Base-by-base conservation (phyloP, 495 filamentous ascomycete genomes). In the Hapsidospora chrysogenum region DNA sequence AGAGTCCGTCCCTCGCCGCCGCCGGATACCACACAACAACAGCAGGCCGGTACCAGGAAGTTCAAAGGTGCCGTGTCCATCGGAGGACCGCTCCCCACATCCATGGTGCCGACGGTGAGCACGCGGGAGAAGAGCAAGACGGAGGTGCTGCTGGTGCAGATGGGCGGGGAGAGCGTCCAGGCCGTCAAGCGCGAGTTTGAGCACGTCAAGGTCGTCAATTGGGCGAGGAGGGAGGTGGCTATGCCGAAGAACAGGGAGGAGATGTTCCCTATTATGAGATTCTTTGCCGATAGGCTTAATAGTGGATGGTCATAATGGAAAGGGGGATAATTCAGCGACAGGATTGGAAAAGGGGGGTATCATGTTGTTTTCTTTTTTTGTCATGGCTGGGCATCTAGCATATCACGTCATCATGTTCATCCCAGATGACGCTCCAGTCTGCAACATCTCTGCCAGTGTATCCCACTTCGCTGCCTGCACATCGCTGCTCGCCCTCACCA, bases 211-310 rank as follows among this genome's bases (percentile, higher is more conserved):
- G 60, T 85, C 41, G 72, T 74, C 36, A 68, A 71, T 47, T 97
- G 89, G 80, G 53, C 44, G 39, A 71, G 74, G 51, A 47, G 46
- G 9, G 81, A 78, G 8, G 89, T 95, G 61, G 68, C 68, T 7
- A 94, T 95, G 89, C 81, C 85, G 16, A 55, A 58, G 39, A 83
- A 62, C 51, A 60, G 76, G 35, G 85, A 93, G 15, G 87, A 97
- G 66, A 84, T 89, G 73, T 41, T 82, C 41, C 87, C 89, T 2
- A 70, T 95, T 31, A 95, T 97, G 87, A 66, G 74, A 48, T 97
- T 95, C 56, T 80, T 95, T 50, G 82, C 78, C 0, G 65, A 80
- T 36, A 65, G 80, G 44, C 53, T 97, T 50, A 48, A 43, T 25
- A 44, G 36, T 30, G 44, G 38, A 33, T 26, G 34, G 10, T 37